Evolutionary conservation across 805 yeast genomes (phyloP), one percentile per base, ranked within the genome.

Genomic region (Candida montana): DNA sequence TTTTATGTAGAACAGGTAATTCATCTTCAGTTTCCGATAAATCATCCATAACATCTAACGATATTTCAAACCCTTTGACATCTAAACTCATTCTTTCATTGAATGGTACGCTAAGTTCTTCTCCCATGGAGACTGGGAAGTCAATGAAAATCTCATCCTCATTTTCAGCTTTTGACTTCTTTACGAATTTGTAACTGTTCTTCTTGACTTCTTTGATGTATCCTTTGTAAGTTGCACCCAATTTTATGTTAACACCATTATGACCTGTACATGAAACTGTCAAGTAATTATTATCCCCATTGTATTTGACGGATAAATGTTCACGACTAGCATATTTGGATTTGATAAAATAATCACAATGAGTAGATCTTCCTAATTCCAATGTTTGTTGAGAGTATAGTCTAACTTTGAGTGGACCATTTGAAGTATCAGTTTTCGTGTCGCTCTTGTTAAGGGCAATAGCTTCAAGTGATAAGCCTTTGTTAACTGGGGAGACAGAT

Each of bases 261-360:
- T 79, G 75, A 4, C 98, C 97, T 41, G 78, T 60, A 61, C 97
- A 91, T 34, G 74, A 74, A 38, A 91, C 58, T 13, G 63, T 66
- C 34, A 87, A 59, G 35, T 67, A 52, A 27, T 73, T 64, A 10
- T 59, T 58, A 3, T 54, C 55, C 1, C 65, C 51, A 23, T 66
- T 56, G 55, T 74, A 79, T 20, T 71, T 64, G 2, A 83, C 54
- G 13, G 65, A 61, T 39, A 81, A 69, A 60, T 86, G 95, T 10
- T 71, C 69, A 39, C 95, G 74, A 12, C 93, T 83, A 18, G 86
- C 75, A 31, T 71, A 70, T 55, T 75, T 78, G 57, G 57, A 71
- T 59, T 55, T 79, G 53, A 62, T 64, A 57, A 61, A 66, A 31
- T 71, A 56, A 16, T 71, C 72, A 38, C 68, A 75, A 39, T 74